Conservation (phyloP, 176 grass and related monocot genomes). For the Thalia dealbata region DNA sequence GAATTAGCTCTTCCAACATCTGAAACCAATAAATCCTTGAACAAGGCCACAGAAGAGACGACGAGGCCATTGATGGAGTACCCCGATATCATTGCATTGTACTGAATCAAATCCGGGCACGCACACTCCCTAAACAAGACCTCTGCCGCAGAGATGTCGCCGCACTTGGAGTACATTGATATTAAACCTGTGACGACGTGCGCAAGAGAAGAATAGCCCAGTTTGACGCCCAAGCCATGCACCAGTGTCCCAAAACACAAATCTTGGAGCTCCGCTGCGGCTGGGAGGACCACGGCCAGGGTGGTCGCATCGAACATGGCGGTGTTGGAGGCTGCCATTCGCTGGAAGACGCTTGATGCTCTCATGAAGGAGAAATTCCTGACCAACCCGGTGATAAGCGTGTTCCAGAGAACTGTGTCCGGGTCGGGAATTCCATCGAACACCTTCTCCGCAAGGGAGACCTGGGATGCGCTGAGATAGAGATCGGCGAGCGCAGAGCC, state of each 20-base stretch:
- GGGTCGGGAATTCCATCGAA: conserved; percentile 18
- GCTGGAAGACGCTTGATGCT: background rate
- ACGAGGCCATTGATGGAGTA: conserved; percentile 13
- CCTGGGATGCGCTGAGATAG: conserved; percentile 15
- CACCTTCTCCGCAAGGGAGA: conserved; percentile 17
- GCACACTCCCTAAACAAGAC: conserved; percentile 7
- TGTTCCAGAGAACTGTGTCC: conserved; percentile 28
- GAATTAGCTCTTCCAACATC: conserved; percentile 8
- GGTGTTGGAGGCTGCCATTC: background rate
- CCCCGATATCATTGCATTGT: conserved; percentile 27
- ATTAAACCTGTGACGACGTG: conserved; percentile 21
- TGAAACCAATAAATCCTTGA: conserved; percentile 15
- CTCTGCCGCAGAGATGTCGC: conserved; percentile 11
- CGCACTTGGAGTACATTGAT: conserved; percentile 28
- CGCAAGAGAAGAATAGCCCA: conserved; percentile 8
- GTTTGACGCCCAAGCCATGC: conserved; percentile 21
- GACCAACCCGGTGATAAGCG: conserved; percentile 20
- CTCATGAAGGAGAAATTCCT: conserved; percentile 6
- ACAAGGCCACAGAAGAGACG: conserved; percentile 6
- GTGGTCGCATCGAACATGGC: conserved; percentile 17
- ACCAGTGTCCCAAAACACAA: conserved; percentile 9
- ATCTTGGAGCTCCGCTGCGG: conserved; percentile 21
- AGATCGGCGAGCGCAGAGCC: conserved; percentile 11
- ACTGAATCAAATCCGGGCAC: conserved; percentile 9
- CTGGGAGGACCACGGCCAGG: conserved; percentile 18